A percentile compares a stretch with the other conserved stretches of the same genome.
Conservation (phyloP, 495 filamentous ascomycete species). For the Cercophora sp. region DNA sequence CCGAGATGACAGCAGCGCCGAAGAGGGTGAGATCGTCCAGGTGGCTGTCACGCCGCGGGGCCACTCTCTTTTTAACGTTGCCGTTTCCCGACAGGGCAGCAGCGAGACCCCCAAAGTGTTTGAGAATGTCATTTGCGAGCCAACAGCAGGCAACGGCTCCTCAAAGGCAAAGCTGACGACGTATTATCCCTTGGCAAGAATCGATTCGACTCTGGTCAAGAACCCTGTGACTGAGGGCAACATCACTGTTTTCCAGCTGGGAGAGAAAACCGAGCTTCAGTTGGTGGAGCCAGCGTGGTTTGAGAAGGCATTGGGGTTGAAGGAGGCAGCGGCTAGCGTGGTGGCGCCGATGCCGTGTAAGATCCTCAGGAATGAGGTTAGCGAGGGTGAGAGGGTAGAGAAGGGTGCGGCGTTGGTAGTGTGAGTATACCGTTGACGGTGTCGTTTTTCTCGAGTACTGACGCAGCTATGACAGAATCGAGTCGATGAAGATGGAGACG, state of each 20-base stretch:
- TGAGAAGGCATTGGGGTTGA: slow-evolving; percentile 78
- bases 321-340: slow-evolving; percentile 77
- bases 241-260: slow-evolving; percentile 78
- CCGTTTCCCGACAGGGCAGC: slow-evolving; percentile 46
- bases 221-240: slow-evolving; percentile 55
- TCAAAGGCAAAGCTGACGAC: slow-evolving; percentile 43
- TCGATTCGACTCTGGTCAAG: slow-evolving; percentile 75
- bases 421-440: slow-evolving; percentile 33
- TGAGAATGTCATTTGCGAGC: slow-evolving; percentile 40
- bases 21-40: slow-evolving; percentile 42
- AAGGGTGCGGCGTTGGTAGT: slow-evolving; percentile 89
- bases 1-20: slow-evolving; percentile 36
- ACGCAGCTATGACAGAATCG: slow-evolving; percentile 52
- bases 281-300: slow-evolving; percentile 71
- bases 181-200: slow-evolving; percentile 71
- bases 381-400: slow-evolving; percentile 73
- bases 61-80: slow-evolving; percentile 59
- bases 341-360: slow-evolving; percentile 92
- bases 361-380: slow-evolving; percentile 76
- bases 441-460: neutral
- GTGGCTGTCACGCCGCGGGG: slow-evolving; percentile 65
- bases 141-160: slow-evolving; percentile 18
- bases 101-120: slow-evolving; percentile 33
- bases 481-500: slow-evolving; percentile 99
- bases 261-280: slow-evolving; percentile 67